Percentiles rank a stretch among this genome's conserved stretches.
Conservation (phyloP, 805 yeast genomes). For the Yarrowia divulgata region DNA sequence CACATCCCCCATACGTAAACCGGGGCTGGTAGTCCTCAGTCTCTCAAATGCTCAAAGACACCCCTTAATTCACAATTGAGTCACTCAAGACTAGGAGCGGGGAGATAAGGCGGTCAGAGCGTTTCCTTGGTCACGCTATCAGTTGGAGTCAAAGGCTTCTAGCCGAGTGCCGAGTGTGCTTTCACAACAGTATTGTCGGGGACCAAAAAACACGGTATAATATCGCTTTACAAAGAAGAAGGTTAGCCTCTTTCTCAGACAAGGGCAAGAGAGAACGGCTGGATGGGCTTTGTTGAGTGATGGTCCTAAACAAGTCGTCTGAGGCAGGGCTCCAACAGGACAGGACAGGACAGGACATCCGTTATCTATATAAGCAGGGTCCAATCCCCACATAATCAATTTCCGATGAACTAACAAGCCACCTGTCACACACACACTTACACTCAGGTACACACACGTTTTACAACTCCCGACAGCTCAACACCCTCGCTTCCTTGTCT, state of each 20-base stretch:
- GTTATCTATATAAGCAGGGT: neutral
- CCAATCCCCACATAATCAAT: neutral
- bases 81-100: neutral
- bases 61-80: neutral
- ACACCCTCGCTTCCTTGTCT: neutral
- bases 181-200: too few relatives aligned
- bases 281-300: neutral
- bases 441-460: too few relatives aligned
- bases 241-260: too few relatives aligned
- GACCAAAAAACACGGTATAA: neutral
- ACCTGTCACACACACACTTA: neutral
- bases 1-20: neutral
- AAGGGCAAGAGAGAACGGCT: neutral
- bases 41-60: too few relatives aligned
- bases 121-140: neutral
- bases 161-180: neutral
- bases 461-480: constrained; percentile 1
- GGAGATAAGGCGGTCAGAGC: neutral
- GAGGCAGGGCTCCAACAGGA: neutral
- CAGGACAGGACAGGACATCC: too few relatives aligned
- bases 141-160: too few relatives aligned
- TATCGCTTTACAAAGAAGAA: too few relatives aligned
- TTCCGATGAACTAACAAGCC: neutral
- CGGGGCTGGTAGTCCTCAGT: neutral
- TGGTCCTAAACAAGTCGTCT: neutral